Evolutionary conservation across 2,329 filamentous ascomycete genomes (phyloP).

Genomic region (Ascochyta fabae): DNA sequence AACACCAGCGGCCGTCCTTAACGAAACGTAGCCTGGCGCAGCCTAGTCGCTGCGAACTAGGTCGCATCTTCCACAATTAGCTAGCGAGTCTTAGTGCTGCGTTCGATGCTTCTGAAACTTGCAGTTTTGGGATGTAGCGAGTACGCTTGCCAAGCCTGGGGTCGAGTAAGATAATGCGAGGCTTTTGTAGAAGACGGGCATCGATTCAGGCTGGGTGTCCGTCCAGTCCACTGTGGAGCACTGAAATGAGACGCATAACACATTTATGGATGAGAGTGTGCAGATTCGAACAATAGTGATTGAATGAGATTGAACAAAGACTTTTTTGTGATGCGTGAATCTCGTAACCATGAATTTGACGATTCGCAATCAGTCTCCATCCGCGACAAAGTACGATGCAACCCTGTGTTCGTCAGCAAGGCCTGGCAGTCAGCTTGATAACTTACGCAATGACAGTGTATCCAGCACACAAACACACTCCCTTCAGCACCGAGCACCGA

Average conservation of each 20-base stretch:
- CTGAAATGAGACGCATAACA: too few species aligned
- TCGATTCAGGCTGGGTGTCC: too few species aligned
- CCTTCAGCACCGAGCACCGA: constrained; percentile 19
- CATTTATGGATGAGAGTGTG: too few species aligned
- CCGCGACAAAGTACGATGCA: constrained; percentile 11
- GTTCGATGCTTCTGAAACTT: constrained; percentile 12
- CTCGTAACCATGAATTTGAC: too few species aligned
- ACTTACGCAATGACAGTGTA: constrained; percentile 23
- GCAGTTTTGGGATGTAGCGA: not conserved
- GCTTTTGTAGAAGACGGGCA: too few species aligned
- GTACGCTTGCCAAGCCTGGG: not conserved
- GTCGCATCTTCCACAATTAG: constrained; percentile 10
- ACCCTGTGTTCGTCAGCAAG: constrained; percentile 2
- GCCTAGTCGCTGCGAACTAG: constrained; percentile 12
- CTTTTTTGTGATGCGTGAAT: too few species aligned
- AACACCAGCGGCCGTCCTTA: not conserved
- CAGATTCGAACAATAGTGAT: too few species aligned
- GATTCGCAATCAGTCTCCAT: not conserved
- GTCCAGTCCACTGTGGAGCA: too few species aligned
- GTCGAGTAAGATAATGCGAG: not conserved
- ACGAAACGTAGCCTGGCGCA: constrained; percentile 13
- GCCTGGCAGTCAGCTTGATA: not conserved
- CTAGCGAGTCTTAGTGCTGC: constrained; percentile 20
- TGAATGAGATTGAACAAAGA: too few species aligned
- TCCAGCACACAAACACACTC: constrained; percentile 14